These are phyloP conservation scores for Schizosaccharomyces versatilis DNA, from an alignment of 1,139 yeast genomes.

Conservation along the genomic window DNA sequence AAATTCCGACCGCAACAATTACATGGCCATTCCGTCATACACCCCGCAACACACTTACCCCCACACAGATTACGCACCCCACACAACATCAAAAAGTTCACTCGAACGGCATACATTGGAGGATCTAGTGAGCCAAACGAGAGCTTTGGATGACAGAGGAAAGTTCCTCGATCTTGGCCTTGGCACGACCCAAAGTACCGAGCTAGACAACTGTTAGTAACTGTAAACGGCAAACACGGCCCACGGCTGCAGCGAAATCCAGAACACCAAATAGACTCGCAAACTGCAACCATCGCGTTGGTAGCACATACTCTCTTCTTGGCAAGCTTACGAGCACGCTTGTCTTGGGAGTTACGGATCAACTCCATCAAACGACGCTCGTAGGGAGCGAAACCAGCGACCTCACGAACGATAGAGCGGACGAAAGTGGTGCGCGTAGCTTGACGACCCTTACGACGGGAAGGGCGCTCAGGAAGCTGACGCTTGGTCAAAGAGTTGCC, in stretches of 20 bases:
- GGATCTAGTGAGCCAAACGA: background rate
- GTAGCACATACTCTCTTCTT: slow-evolving; percentile 42
- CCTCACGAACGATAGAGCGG: slow-evolving; percentile 88
- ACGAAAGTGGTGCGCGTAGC: slow-evolving; percentile 94
- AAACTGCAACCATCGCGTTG: no score
- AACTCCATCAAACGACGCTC: slow-evolving; percentile 98
- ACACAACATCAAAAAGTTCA: no score
- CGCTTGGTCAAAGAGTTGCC: slow-evolving; percentile 93
- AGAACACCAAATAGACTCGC: background rate
- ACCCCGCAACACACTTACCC: no score
- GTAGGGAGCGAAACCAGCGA: slow-evolving; percentile 97
- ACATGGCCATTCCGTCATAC: no score
- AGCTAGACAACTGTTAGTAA: slow-evolving; percentile 23
- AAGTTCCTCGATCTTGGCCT: slow-evolving; percentile 98
- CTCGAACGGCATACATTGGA: no score
- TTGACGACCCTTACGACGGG: slow-evolving; percentile 91
- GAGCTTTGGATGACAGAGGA: slow-evolving; percentile 44
- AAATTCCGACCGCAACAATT: no score
- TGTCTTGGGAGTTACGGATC: slow-evolving; percentile 99
- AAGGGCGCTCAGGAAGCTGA: slow-evolving; percentile 82
- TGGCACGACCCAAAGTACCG: slow-evolving; percentile 99
- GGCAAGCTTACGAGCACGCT: slow-evolving; percentile 99
- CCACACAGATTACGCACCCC: no score
- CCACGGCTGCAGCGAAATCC: no score
- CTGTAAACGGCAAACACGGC: background rate